Conservation (phyloP, 768 basidiomycete genomes). For the Asterophora parasitica region DNA sequence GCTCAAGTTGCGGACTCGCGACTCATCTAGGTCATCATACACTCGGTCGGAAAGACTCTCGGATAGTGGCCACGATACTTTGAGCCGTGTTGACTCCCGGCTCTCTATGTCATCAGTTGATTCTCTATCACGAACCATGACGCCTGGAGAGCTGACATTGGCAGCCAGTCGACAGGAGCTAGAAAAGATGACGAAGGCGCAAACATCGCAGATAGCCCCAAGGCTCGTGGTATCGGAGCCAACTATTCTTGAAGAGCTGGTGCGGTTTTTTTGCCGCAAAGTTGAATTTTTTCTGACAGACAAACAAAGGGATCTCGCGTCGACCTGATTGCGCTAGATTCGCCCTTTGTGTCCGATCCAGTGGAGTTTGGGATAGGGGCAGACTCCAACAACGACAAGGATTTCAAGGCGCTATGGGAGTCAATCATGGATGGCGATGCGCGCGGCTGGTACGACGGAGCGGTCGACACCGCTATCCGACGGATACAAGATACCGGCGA, state of each 20-base stretch:
- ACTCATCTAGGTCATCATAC: constrained; percentile 23
- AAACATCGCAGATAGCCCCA: not conserved
- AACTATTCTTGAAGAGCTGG: constrained; percentile 18
- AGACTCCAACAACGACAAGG: constrained; percentile 17
- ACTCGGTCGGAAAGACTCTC: constrained; percentile 26
- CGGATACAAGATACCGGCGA: constrained; percentile 44
- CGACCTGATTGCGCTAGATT: constrained; percentile 74
- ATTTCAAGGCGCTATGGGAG: constrained; percentile 60
- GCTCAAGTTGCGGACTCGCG: constrained; percentile 35
- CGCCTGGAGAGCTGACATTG: constrained; percentile 44
- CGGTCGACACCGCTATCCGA: constrained; percentile 50
- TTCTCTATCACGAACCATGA: constrained; percentile 24
- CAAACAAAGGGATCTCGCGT: constrained; percentile 25
- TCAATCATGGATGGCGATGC: constrained; percentile 36
- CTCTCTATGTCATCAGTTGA: constrained; percentile 22
- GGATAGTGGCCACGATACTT: constrained; percentile 28
- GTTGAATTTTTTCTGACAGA: constrained; percentile 3
- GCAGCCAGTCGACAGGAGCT: constrained; percentile 30
- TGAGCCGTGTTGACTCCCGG: constrained; percentile 22
- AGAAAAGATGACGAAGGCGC: constrained; percentile 20
- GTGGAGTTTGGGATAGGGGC: constrained; percentile 6
- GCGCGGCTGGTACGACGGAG: constrained; percentile 67
- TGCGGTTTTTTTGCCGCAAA: constrained; percentile 4
- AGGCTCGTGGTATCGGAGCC: not conserved
- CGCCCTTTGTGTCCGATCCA: constrained; percentile 57